These are phyloP conservation scores for Metschnikowia corniflorae DNA, from an alignment of 805 yeast genomes.

Conservation along the genomic window DNA sequence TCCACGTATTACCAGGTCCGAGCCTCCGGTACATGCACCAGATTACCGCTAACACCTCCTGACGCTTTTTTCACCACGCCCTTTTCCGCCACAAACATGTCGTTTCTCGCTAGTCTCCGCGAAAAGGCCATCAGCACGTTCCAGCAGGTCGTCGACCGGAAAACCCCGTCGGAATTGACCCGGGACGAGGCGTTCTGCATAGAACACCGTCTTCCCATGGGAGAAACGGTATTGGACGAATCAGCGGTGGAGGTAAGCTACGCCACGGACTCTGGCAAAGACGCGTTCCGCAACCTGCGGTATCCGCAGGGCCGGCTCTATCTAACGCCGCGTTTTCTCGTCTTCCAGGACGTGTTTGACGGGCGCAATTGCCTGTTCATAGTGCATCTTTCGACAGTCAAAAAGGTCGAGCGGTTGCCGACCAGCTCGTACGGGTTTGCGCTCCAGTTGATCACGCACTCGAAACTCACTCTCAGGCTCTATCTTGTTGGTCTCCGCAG, in stretches of 20 bases:
- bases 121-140: slow-evolving; percentile 46
- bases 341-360: slow-evolving; percentile 71
- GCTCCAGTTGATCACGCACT: slow-evolving; percentile 63
- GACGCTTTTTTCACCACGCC: no score
- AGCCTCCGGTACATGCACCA: no score
- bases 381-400: slow-evolving; percentile 71
- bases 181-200: slow-evolving; percentile 68
- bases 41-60: no score
- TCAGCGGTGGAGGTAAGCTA: slow-evolving; percentile 56
- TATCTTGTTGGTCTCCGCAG: slow-evolving; percentile 78
- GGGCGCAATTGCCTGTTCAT: slow-evolving; percentile 62
- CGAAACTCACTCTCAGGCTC: slow-evolving; percentile 58
- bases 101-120: slow-evolving; percentile 47
- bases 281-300: slow-evolving; percentile 18
- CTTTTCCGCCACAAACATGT: no score
- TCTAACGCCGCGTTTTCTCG: slow-evolving; percentile 70
- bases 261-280: slow-evolving; percentile 24
- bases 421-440: slow-evolving; percentile 75
- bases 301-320: slow-evolving; percentile 60
- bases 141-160: slow-evolving; percentile 42
- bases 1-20: no score
- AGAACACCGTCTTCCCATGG: slow-evolving; percentile 68
- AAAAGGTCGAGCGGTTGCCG: slow-evolving; percentile 84
- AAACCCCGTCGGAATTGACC: slow-evolving; percentile 43
- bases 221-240: slow-evolving; percentile 63